phyloP scores from a whole-genome alignment of 768 basidiomycete genomes.

The Lactarius sp. region DNA sequence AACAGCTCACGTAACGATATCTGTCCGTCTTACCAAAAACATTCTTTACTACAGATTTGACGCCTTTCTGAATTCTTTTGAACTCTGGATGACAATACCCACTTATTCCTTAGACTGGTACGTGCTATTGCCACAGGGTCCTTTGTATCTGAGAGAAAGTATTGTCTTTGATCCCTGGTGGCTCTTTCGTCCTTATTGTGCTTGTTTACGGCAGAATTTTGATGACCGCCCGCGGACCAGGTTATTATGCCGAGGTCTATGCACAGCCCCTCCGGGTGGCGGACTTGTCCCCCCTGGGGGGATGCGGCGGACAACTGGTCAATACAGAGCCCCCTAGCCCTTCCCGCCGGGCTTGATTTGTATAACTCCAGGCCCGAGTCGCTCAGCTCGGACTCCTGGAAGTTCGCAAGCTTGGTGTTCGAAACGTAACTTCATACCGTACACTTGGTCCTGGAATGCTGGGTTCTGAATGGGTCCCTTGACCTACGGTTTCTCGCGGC shows the following conservation, averaged over 20 bases:
- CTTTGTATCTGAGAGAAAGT: not conserved
- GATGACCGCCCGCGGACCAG: not conserved
- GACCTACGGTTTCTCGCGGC: not conserved
- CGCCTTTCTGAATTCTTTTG: not conserved
- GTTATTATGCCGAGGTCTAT: not conserved
- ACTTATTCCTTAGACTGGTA: not conserved
- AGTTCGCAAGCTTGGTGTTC: not conserved
- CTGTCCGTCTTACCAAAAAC: not conserved
- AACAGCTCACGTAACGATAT: not conserved
- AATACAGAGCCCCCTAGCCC: not conserved
- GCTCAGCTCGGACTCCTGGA: not conserved
- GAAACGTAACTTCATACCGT: not conserved
- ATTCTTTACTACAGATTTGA: not conserved
- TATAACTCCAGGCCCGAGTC: not conserved
- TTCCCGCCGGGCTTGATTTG: not conserved
- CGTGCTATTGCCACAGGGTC: not conserved
- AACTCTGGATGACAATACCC: not conserved
- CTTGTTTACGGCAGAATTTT: not conserved
- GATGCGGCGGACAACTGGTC: not conserved
- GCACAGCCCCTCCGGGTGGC: not conserved
- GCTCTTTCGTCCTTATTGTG: not conserved
- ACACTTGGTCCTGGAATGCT: not conserved
- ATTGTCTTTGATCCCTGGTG: not conserved
- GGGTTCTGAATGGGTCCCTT: not conserved
- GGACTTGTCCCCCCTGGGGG: not conserved